These are phyloP conservation scores for Quercus berberidifolia DNA, from an alignment of 306 rosid genomes.

Conservation along the genomic window DNA sequence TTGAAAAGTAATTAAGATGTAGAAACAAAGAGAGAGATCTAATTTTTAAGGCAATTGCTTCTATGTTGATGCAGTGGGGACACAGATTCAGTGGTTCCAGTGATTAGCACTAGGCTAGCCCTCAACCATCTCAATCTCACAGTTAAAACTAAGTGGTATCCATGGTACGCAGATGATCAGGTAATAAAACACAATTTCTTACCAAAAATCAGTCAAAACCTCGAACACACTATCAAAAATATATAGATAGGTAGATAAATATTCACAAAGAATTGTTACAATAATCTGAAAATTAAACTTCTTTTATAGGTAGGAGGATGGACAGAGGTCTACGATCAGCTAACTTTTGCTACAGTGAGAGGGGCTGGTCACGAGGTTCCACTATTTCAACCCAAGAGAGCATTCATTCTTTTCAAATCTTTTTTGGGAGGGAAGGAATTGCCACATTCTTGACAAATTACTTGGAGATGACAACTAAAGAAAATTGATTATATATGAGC, in stretches of 20 bases:
- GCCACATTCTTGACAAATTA: constrained; percentile 44
- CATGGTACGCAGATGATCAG: constrained; percentile 70
- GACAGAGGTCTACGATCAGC: constrained; percentile 77
- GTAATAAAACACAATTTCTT: constrained; percentile 22
- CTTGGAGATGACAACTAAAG: not conserved
- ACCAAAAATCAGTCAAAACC: not conserved
- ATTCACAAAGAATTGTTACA: not conserved
- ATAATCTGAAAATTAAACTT: not conserved
- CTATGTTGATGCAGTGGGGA: constrained; percentile 57
- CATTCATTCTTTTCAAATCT: constrained; percentile 56
- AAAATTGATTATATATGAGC: not conserved
- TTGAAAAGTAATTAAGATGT: not conserved
- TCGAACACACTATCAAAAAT: not conserved
- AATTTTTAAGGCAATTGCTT: not conserved
- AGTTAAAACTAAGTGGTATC: constrained; percentile 65
- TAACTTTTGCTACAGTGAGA: constrained; percentile 78
- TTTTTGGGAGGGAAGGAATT: constrained; percentile 64
- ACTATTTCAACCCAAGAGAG: constrained; percentile 57
- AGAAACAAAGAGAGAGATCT: not conserved
- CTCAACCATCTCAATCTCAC: constrained; percentile 72
- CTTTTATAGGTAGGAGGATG: constrained; percentile 69
- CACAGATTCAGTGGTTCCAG: constrained; percentile 90
- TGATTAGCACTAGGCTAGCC: constrained; percentile 72
- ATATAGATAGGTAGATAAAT: not conserved
- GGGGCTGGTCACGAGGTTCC: constrained; percentile 96